Percentiles rank a stretch among this genome's conserved stretches.
Evolutionary conservation across 1,284 basidiomycete species (phyloP).

Genomic region (Lentinula novae-zelandiae): DNA sequence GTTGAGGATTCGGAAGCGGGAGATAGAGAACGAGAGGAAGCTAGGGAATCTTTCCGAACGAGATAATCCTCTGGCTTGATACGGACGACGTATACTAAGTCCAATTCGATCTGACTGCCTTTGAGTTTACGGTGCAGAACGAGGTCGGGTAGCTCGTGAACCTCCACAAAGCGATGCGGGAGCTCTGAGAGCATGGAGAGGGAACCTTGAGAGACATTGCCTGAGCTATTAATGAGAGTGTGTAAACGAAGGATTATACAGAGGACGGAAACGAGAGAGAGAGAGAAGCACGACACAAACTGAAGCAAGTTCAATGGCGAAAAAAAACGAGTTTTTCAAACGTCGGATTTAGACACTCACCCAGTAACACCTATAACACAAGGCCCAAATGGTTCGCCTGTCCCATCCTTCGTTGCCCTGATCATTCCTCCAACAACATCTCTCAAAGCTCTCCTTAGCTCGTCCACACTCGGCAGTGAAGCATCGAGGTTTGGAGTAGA

Average conservation of each 20-base stretch:
- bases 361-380: slow-evolving; percentile 83
- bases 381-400: slow-evolving; percentile 64
- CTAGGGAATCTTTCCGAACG: slow-evolving; percentile 36
- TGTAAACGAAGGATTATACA: background rate
- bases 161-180: slow-evolving; percentile 57
- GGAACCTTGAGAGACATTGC: slow-evolving; percentile 78
- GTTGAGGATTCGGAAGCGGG: background rate
- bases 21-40: slow-evolving; percentile 12
- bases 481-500: background rate
- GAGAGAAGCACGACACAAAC: background rate
- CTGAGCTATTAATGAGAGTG: slow-evolving; percentile 43
- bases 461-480: slow-evolving; percentile 58
- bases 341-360: slow-evolving; percentile 32
- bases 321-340: no score
- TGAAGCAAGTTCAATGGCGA: no score
- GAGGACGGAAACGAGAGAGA: no score
- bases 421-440: slow-evolving; percentile 56
- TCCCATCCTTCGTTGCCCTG: slow-evolving; percentile 34
- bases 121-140: slow-evolving; percentile 30
- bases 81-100: slow-evolving; percentile 67
- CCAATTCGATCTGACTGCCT: background rate
- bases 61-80: slow-evolving; percentile 73
- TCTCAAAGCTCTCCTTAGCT: slow-evolving; percentile 55
- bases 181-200: slow-evolving; percentile 70
- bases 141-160: slow-evolving; percentile 55